Conservation (phyloP, 495 filamentous ascomycete species). For the Hypomontagnella submonticulosa region DNA sequence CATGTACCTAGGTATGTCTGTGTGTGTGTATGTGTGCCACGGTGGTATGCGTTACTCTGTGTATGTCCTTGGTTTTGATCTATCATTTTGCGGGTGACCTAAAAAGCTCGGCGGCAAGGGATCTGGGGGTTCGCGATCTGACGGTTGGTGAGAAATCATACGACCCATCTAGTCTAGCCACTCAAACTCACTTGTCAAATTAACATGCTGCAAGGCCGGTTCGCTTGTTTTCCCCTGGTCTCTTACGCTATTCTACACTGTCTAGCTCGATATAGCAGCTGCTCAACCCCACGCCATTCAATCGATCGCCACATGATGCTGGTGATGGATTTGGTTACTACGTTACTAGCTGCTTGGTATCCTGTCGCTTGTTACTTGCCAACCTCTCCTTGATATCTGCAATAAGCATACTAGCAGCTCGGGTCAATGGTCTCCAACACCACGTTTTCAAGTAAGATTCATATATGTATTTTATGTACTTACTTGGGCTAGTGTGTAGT, state of each 20-base stretch:
- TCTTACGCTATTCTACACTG: conserved; percentile 1
- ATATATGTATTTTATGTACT: no score
- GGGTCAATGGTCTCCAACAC: background rate
- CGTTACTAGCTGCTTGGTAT: conserved; percentile 30
- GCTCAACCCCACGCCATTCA: conserved; percentile 12
- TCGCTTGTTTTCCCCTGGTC: conserved; percentile 32
- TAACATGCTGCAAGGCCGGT: conserved; percentile 16
- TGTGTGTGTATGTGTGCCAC: no score
- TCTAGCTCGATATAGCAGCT: conserved; percentile 23
- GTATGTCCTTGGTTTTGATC: background rate
- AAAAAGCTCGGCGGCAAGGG: conserved; percentile 12
- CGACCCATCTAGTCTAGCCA: conserved; percentile 28
- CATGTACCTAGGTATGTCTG: no score
- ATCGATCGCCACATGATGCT: conserved; percentile 10
- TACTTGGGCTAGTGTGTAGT: no score
- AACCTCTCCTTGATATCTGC: background rate
- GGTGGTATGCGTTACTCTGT: no score
- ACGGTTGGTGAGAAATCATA: conserved; percentile 30
- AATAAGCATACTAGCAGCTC: no score
- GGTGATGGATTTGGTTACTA: conserved; percentile 18
- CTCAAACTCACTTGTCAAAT: conserved; percentile 20
- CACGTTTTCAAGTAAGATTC: no score
- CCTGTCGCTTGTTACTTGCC: conserved; percentile 23
- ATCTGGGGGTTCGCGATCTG: conserved; percentile 19
- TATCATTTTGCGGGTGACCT: conserved; percentile 19